Percentiles rank a stretch among this genome's conserved stretches.
Conservation (phyloP, 768 basidiomycete genomes). For the Tremella mesenterica region DNA sequence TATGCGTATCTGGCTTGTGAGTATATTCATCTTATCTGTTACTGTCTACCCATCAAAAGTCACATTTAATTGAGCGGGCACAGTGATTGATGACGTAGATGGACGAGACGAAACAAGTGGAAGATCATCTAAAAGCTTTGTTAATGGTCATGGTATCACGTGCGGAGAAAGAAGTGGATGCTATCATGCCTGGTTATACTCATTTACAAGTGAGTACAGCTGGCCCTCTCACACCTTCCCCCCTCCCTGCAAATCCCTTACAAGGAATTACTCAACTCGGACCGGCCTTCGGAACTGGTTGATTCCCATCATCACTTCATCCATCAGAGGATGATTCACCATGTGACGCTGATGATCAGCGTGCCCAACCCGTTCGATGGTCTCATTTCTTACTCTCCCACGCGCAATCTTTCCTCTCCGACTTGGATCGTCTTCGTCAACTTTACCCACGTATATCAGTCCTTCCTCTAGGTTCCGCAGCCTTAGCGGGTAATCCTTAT, state of each 20-base stretch:
- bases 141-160: conserved; percentile 82
- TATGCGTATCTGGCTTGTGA: conserved; percentile 83
- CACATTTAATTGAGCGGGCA: conserved; percentile 1
- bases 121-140: conserved; percentile 62
- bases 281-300: neutral
- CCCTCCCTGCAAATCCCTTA: too few relatives aligned
- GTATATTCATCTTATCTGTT: conserved; percentile 2
- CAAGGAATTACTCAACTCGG: neutral
- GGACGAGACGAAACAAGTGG: conserved; percentile 61
- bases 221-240: neutral
- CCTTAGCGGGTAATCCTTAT: conserved; percentile 95
- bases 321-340: too few relatives aligned
- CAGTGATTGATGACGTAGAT: too few relatives aligned
- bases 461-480: conserved; percentile 85
- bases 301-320: too few relatives aligned
- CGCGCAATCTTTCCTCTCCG: conserved; percentile 82
- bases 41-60: neutral
- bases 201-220: conserved; percentile 53
- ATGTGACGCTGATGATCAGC: conserved; percentile 49
- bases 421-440: conserved; percentile 74
- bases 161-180: conserved; percentile 85
- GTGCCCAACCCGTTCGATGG: conserved; percentile 97
- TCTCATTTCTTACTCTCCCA: conserved; percentile 93
- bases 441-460: conserved; percentile 83
- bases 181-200: conserved; percentile 90